Conservation (phyloP, 2,329 filamentous ascomycete species). For the Colletotrichum nymphaeae region DNA sequence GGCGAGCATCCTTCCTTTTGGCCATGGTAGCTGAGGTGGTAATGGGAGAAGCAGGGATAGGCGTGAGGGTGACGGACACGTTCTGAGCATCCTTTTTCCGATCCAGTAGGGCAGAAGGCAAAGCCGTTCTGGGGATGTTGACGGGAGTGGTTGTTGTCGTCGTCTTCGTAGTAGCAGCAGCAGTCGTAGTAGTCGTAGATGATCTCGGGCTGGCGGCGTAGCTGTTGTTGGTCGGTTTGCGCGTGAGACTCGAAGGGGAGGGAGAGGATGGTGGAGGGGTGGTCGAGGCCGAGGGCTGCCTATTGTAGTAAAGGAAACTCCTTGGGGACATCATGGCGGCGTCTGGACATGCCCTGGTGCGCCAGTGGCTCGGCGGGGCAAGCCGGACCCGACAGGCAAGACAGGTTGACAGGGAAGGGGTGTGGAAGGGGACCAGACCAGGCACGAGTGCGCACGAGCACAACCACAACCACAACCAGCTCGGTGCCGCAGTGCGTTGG, state of each 20-base stretch:
- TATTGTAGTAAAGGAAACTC: slow-evolving; percentile 39
- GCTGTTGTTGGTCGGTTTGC: slow-evolving; percentile 21
- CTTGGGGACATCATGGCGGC: slow-evolving; percentile 38
- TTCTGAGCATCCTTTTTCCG: slow-evolving; percentile 38
- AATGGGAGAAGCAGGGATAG: slow-evolving; percentile 32
- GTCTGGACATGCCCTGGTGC: slow-evolving; percentile 36
- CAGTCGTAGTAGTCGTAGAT: not conserved
- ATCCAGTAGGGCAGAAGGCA: slow-evolving; percentile 33
- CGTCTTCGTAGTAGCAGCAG: not conserved
- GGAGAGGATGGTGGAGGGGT: slow-evolving; percentile 11
- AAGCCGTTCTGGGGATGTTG: slow-evolving; percentile 31
- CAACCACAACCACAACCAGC: slow-evolving; percentile 17
- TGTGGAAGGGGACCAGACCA: slow-evolving; percentile 29
- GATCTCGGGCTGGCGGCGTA: slow-evolving; percentile 9
- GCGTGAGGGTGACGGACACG: slow-evolving; percentile 36
- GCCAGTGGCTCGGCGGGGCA: slow-evolving; percentile 37
- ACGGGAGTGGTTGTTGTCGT: not conserved
- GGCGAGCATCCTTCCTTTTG: slow-evolving; percentile 37
- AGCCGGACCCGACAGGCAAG: slow-evolving; percentile 35
- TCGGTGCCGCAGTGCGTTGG: slow-evolving; percentile 18
- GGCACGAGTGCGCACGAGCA: slow-evolving; percentile 25
- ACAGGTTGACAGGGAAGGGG: slow-evolving; percentile 36
- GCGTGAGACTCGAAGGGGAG: slow-evolving; percentile 14
- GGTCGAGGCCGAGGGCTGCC: slow-evolving; percentile 34
- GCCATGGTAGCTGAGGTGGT: slow-evolving; percentile 36